Evolutionary conservation across 1,284 basidiomycete genomes (phyloP).

Genomic region (Cryptococcus floricola): DNA sequence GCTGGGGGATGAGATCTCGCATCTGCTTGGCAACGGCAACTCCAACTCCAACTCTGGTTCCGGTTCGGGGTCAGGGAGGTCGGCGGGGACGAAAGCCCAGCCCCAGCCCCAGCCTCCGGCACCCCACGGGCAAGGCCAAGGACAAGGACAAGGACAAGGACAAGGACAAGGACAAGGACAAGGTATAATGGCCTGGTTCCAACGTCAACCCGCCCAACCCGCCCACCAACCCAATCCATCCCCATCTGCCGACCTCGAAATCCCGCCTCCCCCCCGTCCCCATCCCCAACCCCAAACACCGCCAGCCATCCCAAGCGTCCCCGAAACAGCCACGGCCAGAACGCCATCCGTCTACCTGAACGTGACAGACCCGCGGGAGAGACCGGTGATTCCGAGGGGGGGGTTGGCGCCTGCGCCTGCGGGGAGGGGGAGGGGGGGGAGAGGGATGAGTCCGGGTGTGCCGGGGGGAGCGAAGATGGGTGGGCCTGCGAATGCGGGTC

Average conservation of each 20-base stretch:
- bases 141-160: not conserved
- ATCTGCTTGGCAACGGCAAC: constrained; percentile 5
- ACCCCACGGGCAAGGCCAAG: not conserved
- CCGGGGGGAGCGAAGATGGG: not conserved
- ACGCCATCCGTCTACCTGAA: constrained; percentile 17
- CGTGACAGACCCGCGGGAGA: constrained; percentile 22
- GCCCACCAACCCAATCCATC: constrained; percentile 10
- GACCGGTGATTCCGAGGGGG: constrained; percentile 21
- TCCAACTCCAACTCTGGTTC: not conserved
- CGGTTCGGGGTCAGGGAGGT: not conserved
- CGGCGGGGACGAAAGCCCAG: not conserved
- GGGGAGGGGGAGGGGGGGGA: not conserved
- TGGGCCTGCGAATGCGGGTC: not conserved
- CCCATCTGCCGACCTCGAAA: constrained; percentile 22
- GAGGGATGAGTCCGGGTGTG: not conserved
- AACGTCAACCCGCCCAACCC: not conserved
- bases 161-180: not conserved
- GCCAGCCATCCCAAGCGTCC: not conserved
- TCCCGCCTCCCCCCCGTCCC: no score
- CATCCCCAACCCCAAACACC: not conserved
- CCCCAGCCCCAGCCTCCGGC: not conserved
- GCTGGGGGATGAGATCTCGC: constrained; percentile 11
- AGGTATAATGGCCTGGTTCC: not conserved
- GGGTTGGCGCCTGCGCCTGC: constrained; percentile 4
- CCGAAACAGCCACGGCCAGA: constrained; percentile 8